Percentiles rank a stretch among this genome's conserved stretches.
Conservation (phyloP, 805 yeast genomes). For the Sugiyamaella americana region DNA sequence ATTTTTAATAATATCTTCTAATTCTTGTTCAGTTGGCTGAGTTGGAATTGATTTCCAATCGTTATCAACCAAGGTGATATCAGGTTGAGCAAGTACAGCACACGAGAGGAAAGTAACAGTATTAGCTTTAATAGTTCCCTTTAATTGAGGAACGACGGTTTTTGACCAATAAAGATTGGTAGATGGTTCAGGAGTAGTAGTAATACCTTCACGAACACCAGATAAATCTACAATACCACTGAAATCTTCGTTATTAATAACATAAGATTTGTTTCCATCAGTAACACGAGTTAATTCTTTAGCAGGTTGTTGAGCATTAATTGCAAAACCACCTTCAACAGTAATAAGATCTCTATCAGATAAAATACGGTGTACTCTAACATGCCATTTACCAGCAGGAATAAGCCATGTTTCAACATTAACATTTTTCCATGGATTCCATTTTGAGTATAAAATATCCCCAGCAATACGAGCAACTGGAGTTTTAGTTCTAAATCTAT, state of each 20-base stretch:
- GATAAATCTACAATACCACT: conserved; percentile 12
- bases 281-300: conserved; percentile 3
- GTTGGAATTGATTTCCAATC: conserved; percentile 8
- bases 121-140: conserved; percentile 7
- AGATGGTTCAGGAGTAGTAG: conserved; percentile 9
- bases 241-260: conserved; percentile 10
- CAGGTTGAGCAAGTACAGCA: conserved; percentile 13
- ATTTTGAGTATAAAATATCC: conserved; percentile 13
- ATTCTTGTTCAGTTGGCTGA: conserved; percentile 3
- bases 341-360: conserved; percentile 6
- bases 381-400: conserved; percentile 16
- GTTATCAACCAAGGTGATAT: background rate
- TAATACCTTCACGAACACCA: conserved; percentile 3
- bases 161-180: conserved; percentile 10
- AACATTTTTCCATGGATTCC: conserved; percentile 16
- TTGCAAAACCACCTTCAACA: conserved; percentile 20
- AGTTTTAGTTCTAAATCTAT: conserved; percentile 8
- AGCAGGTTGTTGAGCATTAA: conserved; percentile 6
- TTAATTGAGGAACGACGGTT: conserved; percentile 12
- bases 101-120: conserved; percentile 5
- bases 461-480: conserved; percentile 10
- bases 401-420: conserved; percentile 17
- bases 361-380: conserved; percentile 16
- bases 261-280: conserved; percentile 1
- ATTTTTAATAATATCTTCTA: conserved; percentile 3